Evolutionary conservation across 345 rosid genomes (phyloP).

Genomic region (Eucalyptus cloeziana): DNA sequence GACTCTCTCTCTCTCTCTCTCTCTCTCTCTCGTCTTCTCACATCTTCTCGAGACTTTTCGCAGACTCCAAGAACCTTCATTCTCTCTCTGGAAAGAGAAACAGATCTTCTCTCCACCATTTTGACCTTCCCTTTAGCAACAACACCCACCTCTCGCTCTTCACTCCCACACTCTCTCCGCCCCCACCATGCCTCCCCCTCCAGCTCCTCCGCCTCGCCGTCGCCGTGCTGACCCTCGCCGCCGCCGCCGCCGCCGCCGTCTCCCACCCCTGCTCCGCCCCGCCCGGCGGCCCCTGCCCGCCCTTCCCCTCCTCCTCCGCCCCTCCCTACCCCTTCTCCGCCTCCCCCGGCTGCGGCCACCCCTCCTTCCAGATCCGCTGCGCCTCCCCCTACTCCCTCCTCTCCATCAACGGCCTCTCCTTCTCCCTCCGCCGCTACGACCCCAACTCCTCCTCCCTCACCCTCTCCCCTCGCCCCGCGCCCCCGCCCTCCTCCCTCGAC

Average conservation of each 20-base stretch:
- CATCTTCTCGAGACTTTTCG: constrained; percentile 15
- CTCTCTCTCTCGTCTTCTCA: neutral
- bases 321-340: constrained; percentile 73
- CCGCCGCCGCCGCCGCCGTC: neutral
- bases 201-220: neutral
- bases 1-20: neutral
- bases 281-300: constrained; percentile 36
- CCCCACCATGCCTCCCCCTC: neutral
- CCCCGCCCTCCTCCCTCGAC: neutral
- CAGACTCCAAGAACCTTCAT: neutral
- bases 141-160: neutral
- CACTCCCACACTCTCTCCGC: neutral
- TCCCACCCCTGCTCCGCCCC: neutral
- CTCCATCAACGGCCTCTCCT: constrained; percentile 53
- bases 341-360: constrained; percentile 74
- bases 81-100: neutral
- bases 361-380: constrained; percentile 65
- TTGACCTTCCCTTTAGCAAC: neutral
- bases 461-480: constrained; percentile 22
- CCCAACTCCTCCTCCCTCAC: constrained; percentile 35
- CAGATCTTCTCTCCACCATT: neutral
- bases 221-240: neutral
- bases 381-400: constrained; percentile 42
- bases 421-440: constrained; percentile 37
- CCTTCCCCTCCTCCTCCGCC: constrained; percentile 37